A percentile compares a stretch with the other conserved stretches of the same genome.
Evolutionary conservation across 345 rosid species (phyloP).

Genomic region (Lumnitzera littorea): DNA sequence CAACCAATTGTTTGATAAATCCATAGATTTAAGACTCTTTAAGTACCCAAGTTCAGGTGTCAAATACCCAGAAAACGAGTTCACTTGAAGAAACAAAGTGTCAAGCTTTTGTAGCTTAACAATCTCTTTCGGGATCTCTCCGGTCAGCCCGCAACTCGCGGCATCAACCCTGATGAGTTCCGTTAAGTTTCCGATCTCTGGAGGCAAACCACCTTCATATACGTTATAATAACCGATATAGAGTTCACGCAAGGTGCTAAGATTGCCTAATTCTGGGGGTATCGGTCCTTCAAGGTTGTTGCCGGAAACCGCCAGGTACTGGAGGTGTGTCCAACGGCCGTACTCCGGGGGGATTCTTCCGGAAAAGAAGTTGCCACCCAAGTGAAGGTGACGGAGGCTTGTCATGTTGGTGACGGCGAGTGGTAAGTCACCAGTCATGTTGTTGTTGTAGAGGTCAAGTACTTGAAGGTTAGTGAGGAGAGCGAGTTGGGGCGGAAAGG

Average conservation of each 20-base stretch:
- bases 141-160: conserved; percentile 38
- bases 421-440: conserved; percentile 72
- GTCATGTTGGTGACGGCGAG: conserved; percentile 54
- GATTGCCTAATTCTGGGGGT: conserved; percentile 41
- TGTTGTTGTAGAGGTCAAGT: conserved; percentile 90
- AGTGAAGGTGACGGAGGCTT: conserved; percentile 38
- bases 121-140: conserved; percentile 34
- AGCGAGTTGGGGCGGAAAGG: conserved; percentile 58
- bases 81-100: conserved; percentile 48
- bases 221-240: conserved; percentile 77
- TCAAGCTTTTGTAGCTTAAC: conserved; percentile 38
- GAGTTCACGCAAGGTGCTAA: conserved; percentile 42
- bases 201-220: conserved; percentile 33
- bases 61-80: conserved; percentile 25
- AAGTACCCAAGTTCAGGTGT: conserved; percentile 32
- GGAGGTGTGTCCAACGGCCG: conserved; percentile 53
- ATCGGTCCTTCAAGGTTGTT: conserved; percentile 56
- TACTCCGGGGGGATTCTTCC: conserved; percentile 35
- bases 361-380: conserved; percentile 40
- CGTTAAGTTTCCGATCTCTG: conserved; percentile 41
- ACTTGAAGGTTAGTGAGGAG: conserved; percentile 52
- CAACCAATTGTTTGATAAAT: conserved; percentile 36
- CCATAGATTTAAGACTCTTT: conserved; percentile 38
- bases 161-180: conserved; percentile 37
- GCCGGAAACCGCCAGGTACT: conserved; percentile 43